These are phyloP conservation scores for Gamarada debralockiae DNA, from an alignment of 495 filamentous ascomycete genomes.

Conservation along the genomic window DNA sequence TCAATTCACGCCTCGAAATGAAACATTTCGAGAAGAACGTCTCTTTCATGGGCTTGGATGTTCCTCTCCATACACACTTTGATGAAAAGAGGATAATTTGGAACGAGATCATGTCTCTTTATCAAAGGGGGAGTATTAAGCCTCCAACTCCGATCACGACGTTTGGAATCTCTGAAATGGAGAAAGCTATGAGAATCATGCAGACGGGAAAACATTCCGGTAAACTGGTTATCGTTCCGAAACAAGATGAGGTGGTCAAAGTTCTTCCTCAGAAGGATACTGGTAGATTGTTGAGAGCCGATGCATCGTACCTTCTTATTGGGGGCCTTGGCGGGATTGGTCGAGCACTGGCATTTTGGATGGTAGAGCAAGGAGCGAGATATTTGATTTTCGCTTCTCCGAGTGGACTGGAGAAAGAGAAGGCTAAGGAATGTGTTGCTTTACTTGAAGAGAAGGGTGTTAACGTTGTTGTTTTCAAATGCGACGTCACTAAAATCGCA, in stretches of 20 bases:
- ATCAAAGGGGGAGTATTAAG: constrained; percentile 25
- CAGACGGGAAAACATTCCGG: constrained; percentile 50
- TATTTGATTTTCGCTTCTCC: constrained; percentile 53
- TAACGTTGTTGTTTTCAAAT: constrained; percentile 21
- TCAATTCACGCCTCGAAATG: constrained; percentile 29
- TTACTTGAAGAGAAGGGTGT: constrained; percentile 21
- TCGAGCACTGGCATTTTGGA: constrained; percentile 35
- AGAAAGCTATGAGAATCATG: constrained; percentile 43
- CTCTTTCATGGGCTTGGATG: constrained; percentile 9
- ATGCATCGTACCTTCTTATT: constrained; percentile 52
- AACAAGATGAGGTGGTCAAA: constrained; percentile 37
- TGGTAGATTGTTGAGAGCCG: constrained; percentile 3
- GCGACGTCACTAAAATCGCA: constrained; percentile 29
- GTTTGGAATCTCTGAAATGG: constrained; percentile 36
- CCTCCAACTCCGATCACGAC: constrained; percentile 31
- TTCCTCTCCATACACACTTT: neutral
- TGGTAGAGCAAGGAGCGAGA: constrained; percentile 52
- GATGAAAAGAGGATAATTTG: neutral
- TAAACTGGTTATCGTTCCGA: constrained; percentile 48
- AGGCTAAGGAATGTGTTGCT: constrained; percentile 20
- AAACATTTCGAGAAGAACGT: constrained; percentile 28
- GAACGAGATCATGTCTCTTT: constrained; percentile 11
- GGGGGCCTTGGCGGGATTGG: constrained; percentile 56
- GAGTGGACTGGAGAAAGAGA: constrained; percentile 18
- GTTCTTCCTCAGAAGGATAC: neutral